phyloP scores from a whole-genome alignment of 2,329 filamentous ascomycete genomes.

The Neopestalotiopsis clavispora region DNA sequence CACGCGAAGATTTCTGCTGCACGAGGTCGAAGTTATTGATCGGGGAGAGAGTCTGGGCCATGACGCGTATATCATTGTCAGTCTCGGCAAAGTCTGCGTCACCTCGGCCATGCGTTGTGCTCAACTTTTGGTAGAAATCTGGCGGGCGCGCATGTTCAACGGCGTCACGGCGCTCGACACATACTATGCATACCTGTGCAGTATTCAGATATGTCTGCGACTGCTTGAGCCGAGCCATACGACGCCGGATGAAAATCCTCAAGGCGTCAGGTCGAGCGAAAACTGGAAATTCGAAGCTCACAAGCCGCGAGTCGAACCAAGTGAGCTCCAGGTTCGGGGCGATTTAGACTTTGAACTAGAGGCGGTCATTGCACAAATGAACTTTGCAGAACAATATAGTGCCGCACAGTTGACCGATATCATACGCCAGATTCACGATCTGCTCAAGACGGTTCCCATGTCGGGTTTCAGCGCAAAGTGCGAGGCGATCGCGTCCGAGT shows the following conservation, averaged over 20 bases:
- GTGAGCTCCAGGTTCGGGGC: conserved; percentile 11
- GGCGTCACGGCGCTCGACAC: conserved; percentile 30
- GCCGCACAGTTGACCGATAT: conserved; percentile 23
- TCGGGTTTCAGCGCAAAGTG: conserved; percentile 32
- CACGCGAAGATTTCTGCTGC: conserved; percentile 33
- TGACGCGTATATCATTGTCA: conserved; percentile 24
- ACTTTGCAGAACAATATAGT: conserved; percentile 23
- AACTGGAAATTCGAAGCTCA: conserved; percentile 18
- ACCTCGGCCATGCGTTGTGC: conserved; percentile 29
- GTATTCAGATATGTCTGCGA: conserved; percentile 27
- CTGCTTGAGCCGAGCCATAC: conserved; percentile 22
- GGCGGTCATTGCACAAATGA: background rate
- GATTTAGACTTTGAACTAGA: conserved; percentile 18
- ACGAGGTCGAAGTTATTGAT: conserved; percentile 24
- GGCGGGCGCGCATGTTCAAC: conserved; percentile 26
- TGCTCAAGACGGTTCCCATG: conserved; percentile 29
- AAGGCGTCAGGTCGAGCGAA: background rate
- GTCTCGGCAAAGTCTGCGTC: conserved; percentile 25
- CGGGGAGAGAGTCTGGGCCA: conserved; percentile 20
- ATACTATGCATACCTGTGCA: conserved; percentile 28
- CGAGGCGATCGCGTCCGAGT: conserved; percentile 27
- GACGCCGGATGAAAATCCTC: background rate
- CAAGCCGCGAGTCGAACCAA: conserved; percentile 10
- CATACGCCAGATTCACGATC: conserved; percentile 25
- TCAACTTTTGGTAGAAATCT: conserved; percentile 24